Base-by-base conservation (phyloP, 257 asterid genomes). In the Salvia miltiorrhiza region DNA sequence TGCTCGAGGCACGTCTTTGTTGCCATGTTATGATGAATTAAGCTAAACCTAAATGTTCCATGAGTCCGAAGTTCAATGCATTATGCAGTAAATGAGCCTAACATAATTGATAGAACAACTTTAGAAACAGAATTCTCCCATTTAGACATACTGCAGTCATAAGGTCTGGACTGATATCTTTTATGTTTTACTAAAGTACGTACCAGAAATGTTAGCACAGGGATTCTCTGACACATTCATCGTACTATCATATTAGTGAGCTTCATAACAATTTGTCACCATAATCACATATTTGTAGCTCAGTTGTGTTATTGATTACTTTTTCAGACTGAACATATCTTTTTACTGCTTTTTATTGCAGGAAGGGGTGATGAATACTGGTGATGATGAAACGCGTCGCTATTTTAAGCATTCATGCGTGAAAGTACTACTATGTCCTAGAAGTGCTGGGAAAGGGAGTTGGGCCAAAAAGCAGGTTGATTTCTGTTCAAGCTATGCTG, bases 311-410 rank as follows among this genome's bases (percentile, higher is more conserved):
- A 53, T 14, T 19, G 17, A 30, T 17, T 12, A 14, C 13, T 30
- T 43, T 64, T 65, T 4, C 16, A 14, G 26, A 23, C 40, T 4
- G 32, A 72, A 41, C 32, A 50, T 54, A 11, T 30, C 28, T 19
- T 19, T 28, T 39, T 71, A 32, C 21, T 50, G 43, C 30, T 14
- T n/a, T 13, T 80, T 77, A 53, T 20, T 78, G 55, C 73, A 93
- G 99, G 97, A 93, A 71, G 99, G 99, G 64, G 87, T 90, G 54
- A 93, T 93, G 99, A 73, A 77, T 69, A 90, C 99, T 0, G 84
- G 84, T 19, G 99, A 93, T 55, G 99, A 93, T 71, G 99, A 88
- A 64, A 93, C 99, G 40, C 90, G 97, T 1, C 86, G 96, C 35
- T 93, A 69, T 77, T 93, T 93, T 77, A 93, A 93, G 90, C 87